Conservation (phyloP, 345 rosid genomes). For the Rhodomyrtus tomentosa region DNA sequence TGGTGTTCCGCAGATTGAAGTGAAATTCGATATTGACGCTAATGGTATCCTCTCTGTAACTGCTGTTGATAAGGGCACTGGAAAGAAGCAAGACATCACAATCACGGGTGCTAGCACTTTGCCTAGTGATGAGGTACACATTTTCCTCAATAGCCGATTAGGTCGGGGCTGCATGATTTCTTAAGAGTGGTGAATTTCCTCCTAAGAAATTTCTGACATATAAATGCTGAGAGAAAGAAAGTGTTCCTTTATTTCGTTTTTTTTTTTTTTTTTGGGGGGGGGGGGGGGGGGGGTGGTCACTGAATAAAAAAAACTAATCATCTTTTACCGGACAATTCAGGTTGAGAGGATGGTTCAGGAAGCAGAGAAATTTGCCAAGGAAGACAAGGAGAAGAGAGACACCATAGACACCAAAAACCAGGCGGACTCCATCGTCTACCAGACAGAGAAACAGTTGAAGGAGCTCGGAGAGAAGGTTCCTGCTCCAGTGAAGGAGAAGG, state of each 20-base stretch:
- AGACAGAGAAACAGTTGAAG: constrained; percentile 91
- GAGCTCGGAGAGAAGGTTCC: constrained; percentile 92
- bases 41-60: constrained; percentile 43
- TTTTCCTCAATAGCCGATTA: neutral
- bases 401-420: constrained; percentile 97
- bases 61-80: constrained; percentile 42
- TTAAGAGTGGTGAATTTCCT: neutral
- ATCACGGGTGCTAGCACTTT: constrained; percentile 65
- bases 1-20: constrained; percentile 47
- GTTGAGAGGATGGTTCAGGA: constrained; percentile 85
- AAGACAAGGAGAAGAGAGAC: constrained; percentile 94
- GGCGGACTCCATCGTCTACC: constrained; percentile 85
- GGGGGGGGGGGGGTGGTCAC: neutral
- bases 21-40: constrained; percentile 44
- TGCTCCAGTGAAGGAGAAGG: constrained; percentile 76
- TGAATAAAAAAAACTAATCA: neutral
- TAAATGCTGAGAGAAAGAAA: neutral
- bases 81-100: constrained; percentile 49
- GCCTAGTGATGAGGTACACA: constrained; percentile 77
- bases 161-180: neutral
- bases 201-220: neutral
- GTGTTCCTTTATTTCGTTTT: neutral
- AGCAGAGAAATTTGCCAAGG: constrained; percentile 78
- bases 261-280: too few relatives aligned
- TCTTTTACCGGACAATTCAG: constrained; percentile 16